These are phyloP conservation scores for Paradendryphiella salina DNA, from an alignment of 2,329 filamentous ascomycete species.

Conservation along the genomic window DNA sequence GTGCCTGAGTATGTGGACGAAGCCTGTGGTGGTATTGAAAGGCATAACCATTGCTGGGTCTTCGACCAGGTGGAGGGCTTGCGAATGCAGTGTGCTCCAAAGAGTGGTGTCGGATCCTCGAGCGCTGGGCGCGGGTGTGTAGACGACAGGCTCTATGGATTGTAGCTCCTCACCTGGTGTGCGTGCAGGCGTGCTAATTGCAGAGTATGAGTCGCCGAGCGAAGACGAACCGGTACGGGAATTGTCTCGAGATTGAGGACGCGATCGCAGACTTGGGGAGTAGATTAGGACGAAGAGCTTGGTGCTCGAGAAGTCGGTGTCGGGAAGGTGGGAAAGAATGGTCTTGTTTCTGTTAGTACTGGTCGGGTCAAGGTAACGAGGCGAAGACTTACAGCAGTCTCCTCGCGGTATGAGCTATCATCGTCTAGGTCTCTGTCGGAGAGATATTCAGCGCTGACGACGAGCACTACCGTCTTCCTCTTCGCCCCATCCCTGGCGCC, in stretches of 20 bases:
- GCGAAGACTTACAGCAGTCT: constrained; percentile 74
- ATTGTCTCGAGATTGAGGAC: constrained; percentile 44
- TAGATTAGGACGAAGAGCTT: constrained; percentile 91
- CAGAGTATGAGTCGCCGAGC: constrained; percentile 82
- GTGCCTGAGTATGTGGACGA: constrained; percentile 84
- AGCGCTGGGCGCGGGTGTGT: constrained; percentile 43
- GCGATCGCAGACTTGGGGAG: constrained; percentile 75
- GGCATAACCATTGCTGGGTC: constrained; percentile 85
- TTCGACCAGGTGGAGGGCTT: constrained; percentile 78
- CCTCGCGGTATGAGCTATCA: constrained; percentile 63
- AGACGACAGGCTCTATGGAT: constrained; percentile 47
- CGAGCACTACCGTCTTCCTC: constrained; percentile 78
- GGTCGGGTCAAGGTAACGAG: constrained; percentile 7
- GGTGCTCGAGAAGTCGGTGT: constrained; percentile 70
- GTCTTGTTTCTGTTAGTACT: constrained; percentile 47
- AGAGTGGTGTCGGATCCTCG: constrained; percentile 53
- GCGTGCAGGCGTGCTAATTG: constrained; percentile 72
- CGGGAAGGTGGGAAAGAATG: constrained; percentile 85
- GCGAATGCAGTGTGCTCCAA: constrained; percentile 78
- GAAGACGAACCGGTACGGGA: constrained; percentile 53
- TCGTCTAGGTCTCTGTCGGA: constrained; percentile 59
- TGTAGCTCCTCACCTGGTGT: constrained; percentile 65
- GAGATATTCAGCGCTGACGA: constrained; percentile 77
- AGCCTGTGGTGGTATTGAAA: constrained; percentile 80
- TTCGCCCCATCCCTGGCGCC: constrained; percentile 29